A percentile compares a stretch with the other conserved stretches of the same genome.
Conservation (phyloP, 1,284 basidiomycete genomes). For the Rhodotorula sp. region DNA sequence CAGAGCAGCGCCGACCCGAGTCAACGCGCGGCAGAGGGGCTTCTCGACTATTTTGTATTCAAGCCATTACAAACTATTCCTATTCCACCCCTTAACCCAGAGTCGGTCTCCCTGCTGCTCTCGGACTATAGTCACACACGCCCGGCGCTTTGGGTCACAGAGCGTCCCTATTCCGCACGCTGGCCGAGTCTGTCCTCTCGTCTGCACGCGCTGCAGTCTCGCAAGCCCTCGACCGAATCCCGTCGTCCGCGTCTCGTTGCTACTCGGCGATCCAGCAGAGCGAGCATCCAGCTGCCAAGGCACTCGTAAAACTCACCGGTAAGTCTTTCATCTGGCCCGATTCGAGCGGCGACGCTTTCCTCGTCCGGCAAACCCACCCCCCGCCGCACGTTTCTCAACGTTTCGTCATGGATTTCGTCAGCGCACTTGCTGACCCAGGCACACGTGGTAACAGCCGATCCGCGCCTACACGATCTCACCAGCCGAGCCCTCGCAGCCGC, state of each 20-base stretch:
- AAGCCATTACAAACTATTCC: too few species aligned
- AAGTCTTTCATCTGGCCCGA: neutral
- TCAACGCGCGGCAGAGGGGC: too few species aligned
- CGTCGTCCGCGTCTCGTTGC: neutral
- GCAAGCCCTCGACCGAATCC: neutral
- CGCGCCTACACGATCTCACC: neutral
- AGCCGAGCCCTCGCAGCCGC: neutral
- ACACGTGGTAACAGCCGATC: neutral
- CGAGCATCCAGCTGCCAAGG: constrained; percentile 11
- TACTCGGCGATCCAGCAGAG: constrained; percentile 1
- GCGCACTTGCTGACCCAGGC: neutral
- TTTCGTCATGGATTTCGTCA: neutral
- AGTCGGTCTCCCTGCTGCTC: too few species aligned
- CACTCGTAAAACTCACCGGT: neutral
- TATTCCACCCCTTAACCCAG: too few species aligned
- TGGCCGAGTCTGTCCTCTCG: constrained; percentile 1
- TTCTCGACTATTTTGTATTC: too few species aligned
- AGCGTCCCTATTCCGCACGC: neutral
- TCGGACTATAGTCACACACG: too few species aligned
- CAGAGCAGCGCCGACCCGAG: neutral
- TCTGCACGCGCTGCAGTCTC: constrained; percentile 1
- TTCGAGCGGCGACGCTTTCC: too few species aligned
- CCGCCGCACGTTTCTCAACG: neutral
- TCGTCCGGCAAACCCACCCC: neutral
- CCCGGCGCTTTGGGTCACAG: too few species aligned